These are phyloP conservation scores for Bruguiera sexangula DNA, from an alignment of 345 rosid species.

Conservation along the genomic window DNA sequence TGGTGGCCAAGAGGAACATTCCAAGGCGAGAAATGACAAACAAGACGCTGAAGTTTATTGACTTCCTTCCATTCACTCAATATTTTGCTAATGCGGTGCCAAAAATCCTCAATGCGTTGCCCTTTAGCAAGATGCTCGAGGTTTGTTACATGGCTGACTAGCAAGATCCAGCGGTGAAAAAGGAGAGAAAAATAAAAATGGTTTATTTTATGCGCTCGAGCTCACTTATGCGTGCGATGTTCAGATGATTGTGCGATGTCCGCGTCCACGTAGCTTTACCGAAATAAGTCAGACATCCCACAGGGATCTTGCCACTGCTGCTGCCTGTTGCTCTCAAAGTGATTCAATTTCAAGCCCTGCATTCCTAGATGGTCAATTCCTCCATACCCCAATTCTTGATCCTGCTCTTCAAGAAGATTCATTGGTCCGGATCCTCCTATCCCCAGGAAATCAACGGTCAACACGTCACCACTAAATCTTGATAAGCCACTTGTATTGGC, in stretches of 20 bases:
- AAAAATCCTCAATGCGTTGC: conserved; percentile 16
- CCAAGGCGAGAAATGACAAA: too few species aligned
- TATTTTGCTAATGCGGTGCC: conserved; percentile 8
- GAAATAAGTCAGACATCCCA: conserved; percentile 33
- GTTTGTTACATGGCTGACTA: conserved; percentile 4
- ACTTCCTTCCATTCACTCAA: neutral
- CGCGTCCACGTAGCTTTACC: too few species aligned
- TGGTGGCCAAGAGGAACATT: too few species aligned
- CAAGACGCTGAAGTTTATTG: too few species aligned
- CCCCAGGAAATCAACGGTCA: conserved; percentile 63
- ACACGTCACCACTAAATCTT: conserved; percentile 30
- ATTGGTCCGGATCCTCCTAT: conserved; percentile 40
- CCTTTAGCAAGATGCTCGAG: conserved; percentile 11
- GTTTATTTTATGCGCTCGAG: neutral
- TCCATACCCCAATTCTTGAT: conserved; percentile 32
- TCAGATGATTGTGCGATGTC: neutral
- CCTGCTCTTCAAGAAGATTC: conserved; percentile 26
- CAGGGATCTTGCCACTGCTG: conserved; percentile 31
- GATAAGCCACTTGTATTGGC: conserved; percentile 16
- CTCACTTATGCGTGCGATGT: too few species aligned
- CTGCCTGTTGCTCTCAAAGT: conserved; percentile 33
- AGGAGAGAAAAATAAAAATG: neutral
- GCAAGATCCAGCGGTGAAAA: neutral
- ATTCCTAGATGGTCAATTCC: conserved; percentile 23
- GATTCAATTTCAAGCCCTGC: conserved; percentile 24